Conservation (phyloP, 2,329 filamentous ascomycete genomes). For the Ascomycota sp. region DNA sequence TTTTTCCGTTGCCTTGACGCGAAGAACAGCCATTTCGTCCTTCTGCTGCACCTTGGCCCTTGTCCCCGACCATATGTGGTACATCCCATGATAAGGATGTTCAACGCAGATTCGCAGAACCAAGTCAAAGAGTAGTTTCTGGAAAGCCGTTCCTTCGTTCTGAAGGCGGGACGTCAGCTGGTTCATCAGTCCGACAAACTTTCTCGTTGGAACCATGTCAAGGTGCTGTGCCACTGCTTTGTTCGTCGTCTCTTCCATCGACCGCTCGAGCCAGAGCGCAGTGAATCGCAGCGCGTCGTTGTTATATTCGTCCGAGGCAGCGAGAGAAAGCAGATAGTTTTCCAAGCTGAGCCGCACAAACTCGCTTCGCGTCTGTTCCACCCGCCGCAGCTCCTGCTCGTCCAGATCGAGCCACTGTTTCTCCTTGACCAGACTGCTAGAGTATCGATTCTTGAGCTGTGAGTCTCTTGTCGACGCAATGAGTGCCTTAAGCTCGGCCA, state of each 20-base stretch:
- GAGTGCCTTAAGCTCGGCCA: conserved; percentile 45
- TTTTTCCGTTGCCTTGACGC: conserved; percentile 48
- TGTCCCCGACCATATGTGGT: conserved; percentile 74
- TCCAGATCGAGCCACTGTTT: conserved; percentile 80
- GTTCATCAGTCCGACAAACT: conserved; percentile 85
- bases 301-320: conserved; percentile 69
- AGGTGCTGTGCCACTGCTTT: conserved; percentile 50
- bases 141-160: conserved; percentile 47
- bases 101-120: conserved; percentile 71
- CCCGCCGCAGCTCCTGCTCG: conserved; percentile 59
- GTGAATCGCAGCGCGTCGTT: conserved; percentile 82
- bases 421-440: conserved; percentile 44
- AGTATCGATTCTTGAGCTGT: conserved; percentile 32
- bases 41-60: conserved; percentile 45
- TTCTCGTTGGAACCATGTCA: conserved; percentile 57
- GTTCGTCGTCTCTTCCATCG: conserved; percentile 55
- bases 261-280: conserved; percentile 78
- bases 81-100: conserved; percentile 92
- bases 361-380: conserved; percentile 52
- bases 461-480: conserved; percentile 26
- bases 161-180: conserved; percentile 86
- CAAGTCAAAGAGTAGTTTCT: conserved; percentile 48
- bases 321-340: conserved; percentile 73
- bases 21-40: conserved; percentile 52
- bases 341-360: conserved; percentile 78